Evolutionary conservation across 2,329 filamentous ascomycete species (phyloP).

Genomic region (Paecilomyces sp.): DNA sequence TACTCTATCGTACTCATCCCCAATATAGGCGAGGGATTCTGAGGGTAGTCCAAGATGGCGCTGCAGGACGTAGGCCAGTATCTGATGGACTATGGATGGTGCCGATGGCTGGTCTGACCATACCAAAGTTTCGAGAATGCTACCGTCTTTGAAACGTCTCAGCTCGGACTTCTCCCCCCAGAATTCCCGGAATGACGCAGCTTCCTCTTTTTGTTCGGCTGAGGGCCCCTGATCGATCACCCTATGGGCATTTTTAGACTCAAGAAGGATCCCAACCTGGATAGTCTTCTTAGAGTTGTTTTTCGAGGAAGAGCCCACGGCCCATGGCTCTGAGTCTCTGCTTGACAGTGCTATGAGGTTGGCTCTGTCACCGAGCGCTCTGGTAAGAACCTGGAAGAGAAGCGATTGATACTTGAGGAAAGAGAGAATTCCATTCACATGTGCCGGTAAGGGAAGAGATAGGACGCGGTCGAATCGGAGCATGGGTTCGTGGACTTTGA

Average conservation of each 20-base stretch:
- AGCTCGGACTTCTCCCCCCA: constrained; percentile 94
- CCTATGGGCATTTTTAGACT: constrained; percentile 64
- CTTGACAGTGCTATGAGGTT: constrained; percentile 57
- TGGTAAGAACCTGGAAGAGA: constrained; percentile 59
- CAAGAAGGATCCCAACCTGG: constrained; percentile 62
- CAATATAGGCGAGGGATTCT: constrained; percentile 47
- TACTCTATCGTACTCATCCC: constrained; percentile 42
- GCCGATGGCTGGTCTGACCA: constrained; percentile 62
- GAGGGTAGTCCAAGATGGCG: constrained; percentile 59
- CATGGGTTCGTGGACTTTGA: constrained; percentile 45
- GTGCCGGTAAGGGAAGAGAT: constrained; percentile 19
- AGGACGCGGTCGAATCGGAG: constrained; percentile 51
- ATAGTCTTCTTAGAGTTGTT: constrained; percentile 33
- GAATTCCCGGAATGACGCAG: constrained; percentile 75
- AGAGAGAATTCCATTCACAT: constrained; percentile 18
- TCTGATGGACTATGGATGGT: constrained; percentile 67
- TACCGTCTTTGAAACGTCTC: constrained; percentile 89
- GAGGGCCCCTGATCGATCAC: constrained; percentile 81
- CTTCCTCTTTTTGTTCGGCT: constrained; percentile 77
- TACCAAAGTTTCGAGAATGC: constrained; percentile 83
- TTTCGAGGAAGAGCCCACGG: constrained; percentile 33
- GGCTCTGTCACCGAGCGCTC: constrained; percentile 68
- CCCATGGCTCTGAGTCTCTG: constrained; percentile 38
- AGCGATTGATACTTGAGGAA: constrained; percentile 21
- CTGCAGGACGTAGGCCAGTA: constrained; percentile 63